Evolutionary conservation across 2,329 filamentous ascomycete species (phyloP).

Genomic region (Trichothecium roseum): DNA sequence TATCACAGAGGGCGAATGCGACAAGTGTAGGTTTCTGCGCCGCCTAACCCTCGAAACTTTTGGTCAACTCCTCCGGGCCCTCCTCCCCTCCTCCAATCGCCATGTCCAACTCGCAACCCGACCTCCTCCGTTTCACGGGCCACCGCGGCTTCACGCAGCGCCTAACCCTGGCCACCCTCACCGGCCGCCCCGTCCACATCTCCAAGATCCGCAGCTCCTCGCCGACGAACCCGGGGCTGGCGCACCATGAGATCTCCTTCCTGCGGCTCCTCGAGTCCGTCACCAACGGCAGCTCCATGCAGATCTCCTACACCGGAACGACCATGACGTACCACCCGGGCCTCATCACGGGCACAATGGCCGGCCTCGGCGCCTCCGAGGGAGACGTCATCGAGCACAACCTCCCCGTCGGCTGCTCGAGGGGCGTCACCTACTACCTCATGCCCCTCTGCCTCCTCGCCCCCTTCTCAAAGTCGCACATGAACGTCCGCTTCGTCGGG

Average conservation of each 20-base stretch:
- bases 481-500: constrained; percentile 84
- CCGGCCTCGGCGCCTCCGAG: constrained; percentile 59
- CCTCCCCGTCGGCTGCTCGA: constrained; percentile 63
- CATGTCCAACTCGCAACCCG: constrained; percentile 35
- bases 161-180: constrained; percentile 82
- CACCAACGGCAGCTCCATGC: constrained; percentile 90
- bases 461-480: constrained; percentile 82
- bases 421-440: constrained; percentile 87
- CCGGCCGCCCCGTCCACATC: constrained; percentile 80
- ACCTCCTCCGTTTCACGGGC: constrained; percentile 67
- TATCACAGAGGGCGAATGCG: background rate
- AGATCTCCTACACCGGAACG: constrained; percentile 94
- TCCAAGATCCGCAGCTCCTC: constrained; percentile 87
- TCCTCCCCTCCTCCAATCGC: constrained; percentile 9
- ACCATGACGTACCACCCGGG: constrained; percentile 87
- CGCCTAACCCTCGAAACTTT: background rate
- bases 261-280: constrained; percentile 87
- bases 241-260: constrained; percentile 89
- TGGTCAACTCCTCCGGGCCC: constrained; percentile 2
- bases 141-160: constrained; percentile 76
- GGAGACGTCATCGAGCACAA: constrained; percentile 74
- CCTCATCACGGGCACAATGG: constrained; percentile 75
- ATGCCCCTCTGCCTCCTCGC: constrained; percentile 81
- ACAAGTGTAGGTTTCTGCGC: background rate
- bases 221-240: constrained; percentile 77